These are phyloP conservation scores for Phytophthora cryptogea DNA, from an alignment of 352 stramenopile genomes.

Conservation along the genomic window DNA sequence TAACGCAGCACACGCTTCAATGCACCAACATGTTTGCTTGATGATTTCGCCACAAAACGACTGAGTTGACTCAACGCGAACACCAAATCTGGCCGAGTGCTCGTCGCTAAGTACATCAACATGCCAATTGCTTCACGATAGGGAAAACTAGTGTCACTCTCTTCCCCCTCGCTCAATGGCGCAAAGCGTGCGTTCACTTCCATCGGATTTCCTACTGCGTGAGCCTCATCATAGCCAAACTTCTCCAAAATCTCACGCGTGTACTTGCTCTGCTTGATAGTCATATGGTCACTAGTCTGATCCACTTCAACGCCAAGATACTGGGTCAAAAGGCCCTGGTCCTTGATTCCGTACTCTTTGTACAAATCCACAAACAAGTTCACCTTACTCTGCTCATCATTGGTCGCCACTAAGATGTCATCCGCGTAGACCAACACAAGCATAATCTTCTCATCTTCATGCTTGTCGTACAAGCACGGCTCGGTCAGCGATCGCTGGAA, in stretches of 20 bases:
- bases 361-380: background rate
- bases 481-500: background rate
- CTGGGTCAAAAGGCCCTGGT: background rate
- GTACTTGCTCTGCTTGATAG: background rate
- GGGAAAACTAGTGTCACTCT: background rate
- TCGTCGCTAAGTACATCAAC: background rate
- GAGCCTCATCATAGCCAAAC: background rate
- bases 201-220: background rate
- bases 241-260: background rate
- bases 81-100: background rate
- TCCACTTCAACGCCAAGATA: background rate
- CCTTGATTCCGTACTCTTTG: background rate
- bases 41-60: background rate
- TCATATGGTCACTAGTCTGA: background rate
- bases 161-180: background rate
- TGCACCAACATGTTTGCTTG: background rate
- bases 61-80: background rate
- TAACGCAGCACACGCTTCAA: background rate
- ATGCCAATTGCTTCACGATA: slow-evolving; percentile 1
- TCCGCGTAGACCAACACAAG: background rate
- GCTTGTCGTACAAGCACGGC: background rate
- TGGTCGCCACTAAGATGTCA: background rate
- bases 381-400: background rate
- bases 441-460: background rate
- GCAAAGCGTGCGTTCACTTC: background rate